Conservation (phyloP, 2,329 filamentous ascomycete species). For the Sclerotiophoma versabilis region DNA sequence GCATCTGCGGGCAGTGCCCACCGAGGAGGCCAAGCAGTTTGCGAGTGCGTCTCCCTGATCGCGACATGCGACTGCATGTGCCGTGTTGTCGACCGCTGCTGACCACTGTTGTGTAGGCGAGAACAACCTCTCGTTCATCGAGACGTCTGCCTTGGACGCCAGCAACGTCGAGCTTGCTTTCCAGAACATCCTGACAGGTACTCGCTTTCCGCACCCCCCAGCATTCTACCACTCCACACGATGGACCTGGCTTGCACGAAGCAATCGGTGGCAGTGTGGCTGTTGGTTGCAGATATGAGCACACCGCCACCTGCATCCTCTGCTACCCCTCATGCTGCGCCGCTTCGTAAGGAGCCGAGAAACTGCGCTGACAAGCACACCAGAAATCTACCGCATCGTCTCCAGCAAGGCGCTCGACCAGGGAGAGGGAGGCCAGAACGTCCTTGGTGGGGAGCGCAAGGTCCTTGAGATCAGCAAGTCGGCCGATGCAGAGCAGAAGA, state of each 20-base stretch:
- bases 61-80: not conserved
- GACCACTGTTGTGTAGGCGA: conserved; percentile 69
- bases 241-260: not conserved
- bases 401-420: conserved; percentile 96
- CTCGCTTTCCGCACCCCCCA: conserved; percentile 31
- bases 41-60: conserved; percentile 71
- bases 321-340: not conserved
- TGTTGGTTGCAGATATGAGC: not conserved
- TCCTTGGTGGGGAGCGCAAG: conserved; percentile 76
- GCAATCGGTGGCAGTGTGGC: not conserved
- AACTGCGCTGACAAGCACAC: conserved; percentile 22
- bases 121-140: conserved; percentile 98
- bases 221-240: not conserved
- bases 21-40: conserved; percentile 97
- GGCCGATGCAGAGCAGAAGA: conserved; percentile 79
- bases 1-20: conserved; percentile 94
- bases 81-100: conserved; percentile 9
- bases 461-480: conserved; percentile 85
- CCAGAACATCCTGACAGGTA: conserved; percentile 99
- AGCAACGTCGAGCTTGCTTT: conserved; percentile 99
- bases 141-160: conserved; percentile 97
- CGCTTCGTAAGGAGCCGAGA: not conserved
- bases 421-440: conserved; percentile 80
- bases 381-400: conserved; percentile 99
- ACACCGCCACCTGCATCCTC: conserved; percentile 7